phyloP scores from a whole-genome alignment of 805 yeast species.

The Suhomyces faveliae region DNA sequence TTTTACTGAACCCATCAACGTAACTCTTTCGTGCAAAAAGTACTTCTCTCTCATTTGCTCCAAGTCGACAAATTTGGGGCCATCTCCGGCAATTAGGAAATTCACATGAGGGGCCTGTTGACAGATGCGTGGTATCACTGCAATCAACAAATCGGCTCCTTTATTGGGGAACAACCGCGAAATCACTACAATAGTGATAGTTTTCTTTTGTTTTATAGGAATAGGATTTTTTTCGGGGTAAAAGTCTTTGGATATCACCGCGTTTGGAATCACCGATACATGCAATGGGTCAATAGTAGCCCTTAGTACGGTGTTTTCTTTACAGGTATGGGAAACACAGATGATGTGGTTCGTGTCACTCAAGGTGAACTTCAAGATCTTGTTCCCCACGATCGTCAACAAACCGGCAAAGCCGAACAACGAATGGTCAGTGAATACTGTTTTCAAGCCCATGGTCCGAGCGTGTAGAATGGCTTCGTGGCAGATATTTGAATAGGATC shows the following conservation, averaged over 20 bases:
- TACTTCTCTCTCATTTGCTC: constrained; percentile 92
- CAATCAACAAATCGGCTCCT: constrained; percentile 87
- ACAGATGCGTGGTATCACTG: constrained; percentile 83
- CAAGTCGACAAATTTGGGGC: constrained; percentile 89
- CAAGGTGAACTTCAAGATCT: constrained; percentile 75
- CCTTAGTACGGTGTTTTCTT: constrained; percentile 89
- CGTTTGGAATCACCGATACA: constrained; percentile 94
- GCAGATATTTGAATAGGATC: constrained; percentile 79
- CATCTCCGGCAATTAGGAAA: constrained; percentile 92
- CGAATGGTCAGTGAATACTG: constrained; percentile 95
- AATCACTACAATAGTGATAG: constrained; percentile 83
- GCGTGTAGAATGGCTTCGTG: constrained; percentile 93
- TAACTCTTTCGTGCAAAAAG: constrained; percentile 83
- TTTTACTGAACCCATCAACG: constrained; percentile 78
- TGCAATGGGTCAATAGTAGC: constrained; percentile 74
- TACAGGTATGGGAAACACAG: constrained; percentile 96
- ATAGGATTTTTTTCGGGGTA: constrained; percentile 36
- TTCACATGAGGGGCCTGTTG: constrained; percentile 57
- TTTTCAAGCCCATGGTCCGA: constrained; percentile 84
- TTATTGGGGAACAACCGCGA: constrained; percentile 93
- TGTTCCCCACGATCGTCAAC: constrained; percentile 81
- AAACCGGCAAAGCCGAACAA: constrained; percentile 90
- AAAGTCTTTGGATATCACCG: constrained; percentile 84
- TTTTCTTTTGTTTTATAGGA: constrained; percentile 17
- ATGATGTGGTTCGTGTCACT: constrained; percentile 89